Percentiles rank a stretch among this genome's conserved stretches.
These are phyloP conservation scores for Achaetomiella virescens DNA, from an alignment of 495 filamentous ascomycete species.

Conservation along the genomic window DNA sequence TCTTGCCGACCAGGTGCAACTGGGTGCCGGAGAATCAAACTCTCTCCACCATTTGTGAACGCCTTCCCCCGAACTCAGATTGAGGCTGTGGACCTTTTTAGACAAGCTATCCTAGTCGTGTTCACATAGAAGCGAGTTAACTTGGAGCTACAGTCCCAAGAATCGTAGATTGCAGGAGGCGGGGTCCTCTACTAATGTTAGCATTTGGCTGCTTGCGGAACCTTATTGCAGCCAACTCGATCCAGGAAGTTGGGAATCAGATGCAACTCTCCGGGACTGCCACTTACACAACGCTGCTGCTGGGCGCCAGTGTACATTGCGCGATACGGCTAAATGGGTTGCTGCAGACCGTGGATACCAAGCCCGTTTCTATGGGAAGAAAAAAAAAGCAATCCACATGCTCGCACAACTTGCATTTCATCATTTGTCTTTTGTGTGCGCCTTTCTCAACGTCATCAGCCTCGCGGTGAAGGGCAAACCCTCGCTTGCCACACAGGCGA, in stretches of 20 bases:
- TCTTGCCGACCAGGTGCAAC: too few species aligned
- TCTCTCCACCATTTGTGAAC: too few species aligned
- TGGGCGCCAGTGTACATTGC: neutral
- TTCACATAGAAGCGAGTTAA: neutral
- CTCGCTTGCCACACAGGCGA: too few species aligned
- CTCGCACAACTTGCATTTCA: too few species aligned
- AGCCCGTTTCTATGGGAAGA: too few species aligned
- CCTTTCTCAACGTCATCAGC: too few species aligned
- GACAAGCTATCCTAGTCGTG: neutral
- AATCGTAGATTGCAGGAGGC: neutral
- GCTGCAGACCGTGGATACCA: too few species aligned
- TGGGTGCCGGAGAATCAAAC: too few species aligned
- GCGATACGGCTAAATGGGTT: neutral
- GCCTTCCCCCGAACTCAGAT: neutral
- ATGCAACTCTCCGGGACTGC: neutral
- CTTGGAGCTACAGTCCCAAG: neutral
- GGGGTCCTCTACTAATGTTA: neutral
- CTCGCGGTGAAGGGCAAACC: too few species aligned
- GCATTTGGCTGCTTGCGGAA: neutral
- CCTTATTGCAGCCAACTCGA: conserved; percentile 2
- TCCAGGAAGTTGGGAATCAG: conserved; percentile 1
- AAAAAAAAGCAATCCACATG: too few species aligned
- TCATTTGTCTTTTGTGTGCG: too few species aligned
- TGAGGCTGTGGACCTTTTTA: neutral
- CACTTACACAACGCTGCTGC: neutral